A percentile compares a stretch with the other conserved stretches of the same genome.
These are phyloP conservation scores for Rhinocladiella similis DNA, from an alignment of 2,329 filamentous ascomycete species.

Conservation along the genomic window DNA sequence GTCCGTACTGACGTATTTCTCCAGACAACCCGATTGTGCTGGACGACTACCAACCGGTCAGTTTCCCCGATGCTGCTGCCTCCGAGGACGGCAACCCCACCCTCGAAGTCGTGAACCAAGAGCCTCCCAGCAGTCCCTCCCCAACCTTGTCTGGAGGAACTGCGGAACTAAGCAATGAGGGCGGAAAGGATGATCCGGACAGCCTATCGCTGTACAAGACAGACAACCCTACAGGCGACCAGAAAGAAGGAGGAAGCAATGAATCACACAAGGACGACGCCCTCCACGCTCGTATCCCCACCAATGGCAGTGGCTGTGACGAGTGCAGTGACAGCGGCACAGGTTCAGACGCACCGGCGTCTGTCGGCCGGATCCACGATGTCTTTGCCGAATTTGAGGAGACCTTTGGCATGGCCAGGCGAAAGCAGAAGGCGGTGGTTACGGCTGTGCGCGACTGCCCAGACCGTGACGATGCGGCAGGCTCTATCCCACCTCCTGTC, in stretches of 20 bases:
- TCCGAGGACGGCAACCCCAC: background rate
- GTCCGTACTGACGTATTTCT: conserved; percentile 1
- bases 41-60: conserved; percentile 2
- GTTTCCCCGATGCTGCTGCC: background rate
- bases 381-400: conserved; percentile 5
- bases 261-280: conserved; percentile 9
- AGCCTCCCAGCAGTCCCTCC: no score
- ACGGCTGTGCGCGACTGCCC: no score
- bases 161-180: no score
- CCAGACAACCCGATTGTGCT: conserved; percentile 6
- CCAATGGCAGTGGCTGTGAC: conserved; percentile 3
- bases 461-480: background rate
- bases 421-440: background rate
- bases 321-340: conserved; percentile 2
- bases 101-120: no score
- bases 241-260: conserved; percentile 2
- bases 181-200: background rate
- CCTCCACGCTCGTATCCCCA: conserved; percentile 2
- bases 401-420: conserved; percentile 4
- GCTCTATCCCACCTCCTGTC: conserved; percentile 1
- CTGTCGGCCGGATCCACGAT: conserved; percentile 4
- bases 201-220: background rate
- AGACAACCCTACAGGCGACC: conserved; percentile 1
- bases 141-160: no score
- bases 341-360: conserved; percentile 13